Evolutionary conservation across 331 rosid species (phyloP).

Genomic region (Dryas integrifolia): DNA sequence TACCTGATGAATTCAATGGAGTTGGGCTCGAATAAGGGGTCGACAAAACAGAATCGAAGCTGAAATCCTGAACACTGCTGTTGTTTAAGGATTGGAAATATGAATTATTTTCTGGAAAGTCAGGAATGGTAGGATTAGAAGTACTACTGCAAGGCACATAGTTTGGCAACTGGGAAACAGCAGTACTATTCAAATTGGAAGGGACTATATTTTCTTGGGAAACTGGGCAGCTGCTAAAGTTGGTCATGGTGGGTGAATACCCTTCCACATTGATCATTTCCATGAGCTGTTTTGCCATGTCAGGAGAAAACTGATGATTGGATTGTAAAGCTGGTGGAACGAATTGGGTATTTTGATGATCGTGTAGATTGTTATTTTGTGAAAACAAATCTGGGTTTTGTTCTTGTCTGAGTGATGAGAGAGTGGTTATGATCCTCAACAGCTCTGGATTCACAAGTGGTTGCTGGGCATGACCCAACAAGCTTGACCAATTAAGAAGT

Average conservation of each 20-base stretch:
- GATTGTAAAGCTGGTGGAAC: constrained; percentile 22
- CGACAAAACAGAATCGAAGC: constrained; percentile 60
- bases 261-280: constrained; percentile 28
- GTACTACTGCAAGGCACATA: constrained; percentile 11
- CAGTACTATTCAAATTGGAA: constrained; percentile 29
- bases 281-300: constrained; percentile 27
- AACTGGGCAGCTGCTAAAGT: constrained; percentile 10
- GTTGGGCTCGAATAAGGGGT: constrained; percentile 65
- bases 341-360: constrained; percentile 32
- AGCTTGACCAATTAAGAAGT: constrained; percentile 49
- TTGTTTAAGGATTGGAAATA: constrained; percentile 33
- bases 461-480: constrained; percentile 44
- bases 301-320: constrained; percentile 31
- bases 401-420: constrained; percentile 48
- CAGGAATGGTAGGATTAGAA: constrained; percentile 24
- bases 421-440: constrained; percentile 48
- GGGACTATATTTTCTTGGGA: constrained; percentile 27
- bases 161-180: constrained; percentile 33
- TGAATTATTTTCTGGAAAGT: constrained; percentile 32
- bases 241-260: constrained; percentile 12
- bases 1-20: constrained; percentile 61
- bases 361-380: constrained; percentile 36
- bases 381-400: constrained; percentile 31
- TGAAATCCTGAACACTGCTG: constrained; percentile 22
- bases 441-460: constrained; percentile 58